phyloP scores from a whole-genome alignment of 441 rosid species.

The Populus tomentosa region DNA sequence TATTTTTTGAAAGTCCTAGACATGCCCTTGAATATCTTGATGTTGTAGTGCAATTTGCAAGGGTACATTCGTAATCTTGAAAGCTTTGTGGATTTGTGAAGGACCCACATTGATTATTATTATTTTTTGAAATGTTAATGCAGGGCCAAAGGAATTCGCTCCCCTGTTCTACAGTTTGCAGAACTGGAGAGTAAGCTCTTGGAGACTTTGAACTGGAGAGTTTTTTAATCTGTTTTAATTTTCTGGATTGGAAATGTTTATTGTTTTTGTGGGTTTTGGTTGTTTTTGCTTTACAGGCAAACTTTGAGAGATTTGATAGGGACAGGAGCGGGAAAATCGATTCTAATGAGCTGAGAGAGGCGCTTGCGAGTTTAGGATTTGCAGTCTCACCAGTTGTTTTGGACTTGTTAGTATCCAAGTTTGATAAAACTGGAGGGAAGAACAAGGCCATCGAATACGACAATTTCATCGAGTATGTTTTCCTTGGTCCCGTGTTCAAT shows the following conservation, averaged over 20 bases:
- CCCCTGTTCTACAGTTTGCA: constrained; percentile 82
- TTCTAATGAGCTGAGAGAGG: constrained; percentile 69
- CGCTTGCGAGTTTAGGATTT: constrained; percentile 74
- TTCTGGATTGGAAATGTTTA: background rate
- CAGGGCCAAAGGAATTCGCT: constrained; percentile 89
- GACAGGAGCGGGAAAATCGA: constrained; percentile 83
- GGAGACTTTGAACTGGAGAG: background rate
- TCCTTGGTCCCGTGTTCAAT: background rate
- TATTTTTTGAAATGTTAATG: background rate
- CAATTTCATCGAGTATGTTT: constrained; percentile 82
- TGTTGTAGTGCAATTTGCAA: background rate
- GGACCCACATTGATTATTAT: background rate
- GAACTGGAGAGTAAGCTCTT: constrained; percentile 75
- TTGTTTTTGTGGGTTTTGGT: background rate
- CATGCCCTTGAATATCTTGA: background rate
- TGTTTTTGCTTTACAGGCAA: constrained; percentile 31
- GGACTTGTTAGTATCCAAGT: constrained; percentile 79
- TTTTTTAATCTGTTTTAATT: background rate
- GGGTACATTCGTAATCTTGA: background rate
- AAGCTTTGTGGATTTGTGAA: background rate
- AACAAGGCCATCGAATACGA: constrained; percentile 76
- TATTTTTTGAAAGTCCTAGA: background rate
- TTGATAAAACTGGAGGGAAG: constrained; percentile 73
- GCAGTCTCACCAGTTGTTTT: constrained; percentile 60
- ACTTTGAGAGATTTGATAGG: constrained; percentile 72